These are phyloP conservation scores for Malus asiatica DNA, from an alignment of 306 rosid species.

Conservation along the genomic window DNA sequence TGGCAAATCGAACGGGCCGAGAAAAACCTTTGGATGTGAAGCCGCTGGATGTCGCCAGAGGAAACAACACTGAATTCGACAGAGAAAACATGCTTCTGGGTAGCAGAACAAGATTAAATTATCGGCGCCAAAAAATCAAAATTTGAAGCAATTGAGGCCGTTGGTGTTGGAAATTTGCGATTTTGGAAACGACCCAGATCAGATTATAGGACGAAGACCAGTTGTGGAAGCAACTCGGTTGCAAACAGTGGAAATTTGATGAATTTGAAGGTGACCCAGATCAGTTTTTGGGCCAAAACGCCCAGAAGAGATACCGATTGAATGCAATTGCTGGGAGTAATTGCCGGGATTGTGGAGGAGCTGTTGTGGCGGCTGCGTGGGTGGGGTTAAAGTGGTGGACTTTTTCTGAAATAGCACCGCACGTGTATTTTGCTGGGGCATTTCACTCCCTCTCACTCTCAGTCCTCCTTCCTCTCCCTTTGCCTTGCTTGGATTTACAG, in stretches of 20 bases:
- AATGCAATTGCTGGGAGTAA: neutral
- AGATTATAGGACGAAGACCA: neutral
- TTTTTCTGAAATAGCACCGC: neutral
- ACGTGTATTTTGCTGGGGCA: neutral
- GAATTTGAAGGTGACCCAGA: neutral
- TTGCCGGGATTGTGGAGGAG: neutral
- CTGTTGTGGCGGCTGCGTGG: neutral
- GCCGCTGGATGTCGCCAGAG: slow-evolving; percentile 30
- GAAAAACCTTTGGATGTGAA: slow-evolving; percentile 15
- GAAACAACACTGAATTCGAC: slow-evolving; percentile 35
- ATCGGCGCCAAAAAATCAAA: neutral
- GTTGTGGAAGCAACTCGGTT: neutral
- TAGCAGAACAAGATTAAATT: slow-evolving; percentile 8
- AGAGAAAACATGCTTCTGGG: slow-evolving; percentile 49
- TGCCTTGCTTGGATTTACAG: neutral
- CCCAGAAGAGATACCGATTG: neutral
- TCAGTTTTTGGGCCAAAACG: neutral
- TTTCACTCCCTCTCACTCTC: too few species aligned
- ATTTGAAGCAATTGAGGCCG: neutral
- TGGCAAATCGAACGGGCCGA: slow-evolving; percentile 27
- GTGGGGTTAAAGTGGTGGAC: neutral
- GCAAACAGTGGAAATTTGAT: neutral
- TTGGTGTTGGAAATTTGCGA: neutral
- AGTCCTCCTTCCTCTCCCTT: neutral
- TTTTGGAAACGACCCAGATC: neutral